Base-by-base conservation (phyloP, 371 early-diverging fungal genomes). In the Rhizomucor pusillus region DNA sequence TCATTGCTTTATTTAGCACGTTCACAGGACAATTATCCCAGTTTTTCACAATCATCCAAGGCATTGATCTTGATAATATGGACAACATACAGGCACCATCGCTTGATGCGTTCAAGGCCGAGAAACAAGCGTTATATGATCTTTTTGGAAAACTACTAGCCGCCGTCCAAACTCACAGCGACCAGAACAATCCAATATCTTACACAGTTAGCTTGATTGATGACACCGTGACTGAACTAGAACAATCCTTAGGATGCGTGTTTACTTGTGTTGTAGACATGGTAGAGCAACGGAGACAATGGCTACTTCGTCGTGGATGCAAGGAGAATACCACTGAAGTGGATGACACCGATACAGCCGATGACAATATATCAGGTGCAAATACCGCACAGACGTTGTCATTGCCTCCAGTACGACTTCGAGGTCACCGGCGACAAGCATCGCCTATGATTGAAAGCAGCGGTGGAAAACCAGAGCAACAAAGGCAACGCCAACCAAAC, bases 121-220 rank as follows among this genome's bases (percentile, higher is more conserved):
- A 62, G n/a, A 82, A 87, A 48, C 69, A 87, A 48, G 51, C 66
- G 1, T 60, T 90, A 16, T 87, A 83, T 65, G 83, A 85, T 57
- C 75, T 79, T 10, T 74, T 90, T 36, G 84, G 86, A 0, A 69
- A 74, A 5, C 62, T 90, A 24, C 82, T 88, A 52, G 84, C 81
- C 65, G 81, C 82, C 5, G 81, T 85, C 5, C 85, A 86, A 43
- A 65, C 74, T 13, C 75, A 86, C 1, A 86, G 87, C 1, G 66
- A 82, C 54, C 59, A 77, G n/a, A 57, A 65, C 1, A 37, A 47
- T 0, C 56, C 70, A 14, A 57, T 79, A 24, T 54, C 71, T 3
- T 66, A 63, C 5, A 55, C 55, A 11, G 54, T 67, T 18, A 47
- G 52, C n/a, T 36, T 53, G 55, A 71, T 79, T n/a, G 79, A 82